These are phyloP conservation scores for Periconia sp. DNA, from an alignment of 2,329 filamentous ascomycete species.

Conservation along the genomic window DNA sequence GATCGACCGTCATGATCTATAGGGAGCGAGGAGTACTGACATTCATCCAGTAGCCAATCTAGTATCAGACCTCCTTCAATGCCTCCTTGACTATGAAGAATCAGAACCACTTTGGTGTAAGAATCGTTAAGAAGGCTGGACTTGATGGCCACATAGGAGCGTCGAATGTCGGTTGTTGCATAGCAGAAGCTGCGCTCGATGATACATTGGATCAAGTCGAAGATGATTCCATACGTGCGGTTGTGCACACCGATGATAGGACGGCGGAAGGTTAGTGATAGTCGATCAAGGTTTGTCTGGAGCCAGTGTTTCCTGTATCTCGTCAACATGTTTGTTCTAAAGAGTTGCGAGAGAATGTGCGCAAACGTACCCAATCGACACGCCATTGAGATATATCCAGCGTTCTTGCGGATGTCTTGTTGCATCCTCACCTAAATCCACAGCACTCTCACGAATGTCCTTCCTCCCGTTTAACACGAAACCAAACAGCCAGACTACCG, in stretches of 20 bases:
- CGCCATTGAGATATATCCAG: conserved; percentile 83
- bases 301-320: conserved; percentile 25
- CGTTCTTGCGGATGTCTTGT: conserved; percentile 63
- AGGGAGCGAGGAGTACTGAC: conserved; percentile 64
- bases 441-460: conserved; percentile 57
- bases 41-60: conserved; percentile 77
- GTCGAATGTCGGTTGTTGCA: conserved; percentile 67
- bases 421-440: conserved; percentile 53
- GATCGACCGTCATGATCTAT: background rate
- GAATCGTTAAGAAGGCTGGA: conserved; percentile 65
- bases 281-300: conserved; percentile 71
- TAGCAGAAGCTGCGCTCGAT: conserved; percentile 78
- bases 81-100: conserved; percentile 78
- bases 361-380: conserved; percentile 63
- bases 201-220: conserved; percentile 78
- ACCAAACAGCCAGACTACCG: conserved; percentile 37
- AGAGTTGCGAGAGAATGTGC: background rate
- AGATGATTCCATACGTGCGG: conserved; percentile 72
- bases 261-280: conserved; percentile 74
- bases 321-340: background rate
- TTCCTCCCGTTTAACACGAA: conserved; percentile 42
- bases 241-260: conserved; percentile 78
- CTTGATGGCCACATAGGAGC: conserved; percentile 68
- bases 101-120: conserved; percentile 73
- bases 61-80: conserved; percentile 75